phyloP scores from a whole-genome alignment of 257 asterid genomes.

The Mitragyna speciosa region DNA sequence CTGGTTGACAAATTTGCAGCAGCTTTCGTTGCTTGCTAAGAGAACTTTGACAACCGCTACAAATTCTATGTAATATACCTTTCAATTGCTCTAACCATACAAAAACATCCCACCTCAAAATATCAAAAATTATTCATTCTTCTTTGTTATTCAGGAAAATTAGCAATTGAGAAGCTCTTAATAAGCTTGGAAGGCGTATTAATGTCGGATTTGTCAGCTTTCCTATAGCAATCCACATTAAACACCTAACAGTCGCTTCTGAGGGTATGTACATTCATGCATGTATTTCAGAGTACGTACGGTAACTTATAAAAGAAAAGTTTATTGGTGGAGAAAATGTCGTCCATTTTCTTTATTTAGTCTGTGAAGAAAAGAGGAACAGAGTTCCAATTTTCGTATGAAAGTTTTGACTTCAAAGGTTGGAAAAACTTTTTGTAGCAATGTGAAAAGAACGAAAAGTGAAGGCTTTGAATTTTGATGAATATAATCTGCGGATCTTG shows the following conservation, averaged over 20 bases:
- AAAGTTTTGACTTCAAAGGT: background rate
- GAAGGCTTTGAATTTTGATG: background rate
- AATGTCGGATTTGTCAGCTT: too few species aligned
- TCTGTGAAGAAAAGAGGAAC: background rate
- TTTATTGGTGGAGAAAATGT: background rate
- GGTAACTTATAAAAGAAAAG: background rate
- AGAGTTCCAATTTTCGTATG: background rate
- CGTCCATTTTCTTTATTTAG: background rate
- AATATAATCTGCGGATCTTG: background rate
- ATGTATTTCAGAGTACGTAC: background rate
- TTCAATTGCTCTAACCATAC: background rate
- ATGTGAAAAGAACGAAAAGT: background rate
- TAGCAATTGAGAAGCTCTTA: too few species aligned
- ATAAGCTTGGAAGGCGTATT: too few species aligned
- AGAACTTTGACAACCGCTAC: background rate
- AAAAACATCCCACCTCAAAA: slow-evolving; percentile 5
- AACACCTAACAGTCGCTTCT: background rate
- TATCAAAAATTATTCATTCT: background rate
- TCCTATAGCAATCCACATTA: too few species aligned
- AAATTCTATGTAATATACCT: background rate
- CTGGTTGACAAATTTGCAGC: background rate
- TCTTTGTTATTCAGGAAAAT: background rate
- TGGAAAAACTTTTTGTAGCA: background rate
- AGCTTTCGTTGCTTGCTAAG: background rate
- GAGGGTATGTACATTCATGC: background rate